Percentiles rank a stretch among this genome's conserved stretches.
phyloP scores from a whole-genome alignment of 768 basidiomycete genomes.

The Boletus rex-veris region DNA sequence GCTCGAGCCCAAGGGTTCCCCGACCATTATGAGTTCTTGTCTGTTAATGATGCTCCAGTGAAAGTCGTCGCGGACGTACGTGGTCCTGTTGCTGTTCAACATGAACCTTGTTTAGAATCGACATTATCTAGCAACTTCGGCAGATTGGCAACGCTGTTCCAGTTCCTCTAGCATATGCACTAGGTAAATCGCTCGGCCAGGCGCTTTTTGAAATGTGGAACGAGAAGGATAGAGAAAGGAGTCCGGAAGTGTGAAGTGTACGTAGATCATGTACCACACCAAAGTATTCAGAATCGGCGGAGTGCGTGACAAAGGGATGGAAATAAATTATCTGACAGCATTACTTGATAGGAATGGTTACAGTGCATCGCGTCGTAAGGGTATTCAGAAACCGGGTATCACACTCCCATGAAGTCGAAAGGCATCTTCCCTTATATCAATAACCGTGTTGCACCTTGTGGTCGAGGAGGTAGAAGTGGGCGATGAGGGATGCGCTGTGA shows the following conservation, averaged over 20 bases:
- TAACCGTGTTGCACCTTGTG: conserved; percentile 6
- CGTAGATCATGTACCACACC: not conserved
- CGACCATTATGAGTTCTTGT: conserved; percentile 62
- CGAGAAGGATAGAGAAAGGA: conserved; percentile 40
- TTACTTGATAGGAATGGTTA: not conserved
- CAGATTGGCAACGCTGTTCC: conserved; percentile 85
- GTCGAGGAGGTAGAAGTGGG: conserved; percentile 23
- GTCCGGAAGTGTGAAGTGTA: conserved; percentile 36
- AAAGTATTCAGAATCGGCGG: not conserved
- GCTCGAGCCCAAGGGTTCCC: conserved; percentile 80
- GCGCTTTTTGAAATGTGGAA: conserved; percentile 48
- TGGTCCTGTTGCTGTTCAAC: conserved; percentile 7
- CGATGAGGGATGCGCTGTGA: conserved; percentile 35
- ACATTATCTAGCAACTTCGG: conserved; percentile 52
- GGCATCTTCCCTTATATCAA: conserved; percentile 6
- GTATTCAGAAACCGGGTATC: conserved; percentile 22
- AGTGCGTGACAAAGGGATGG: not conserved
- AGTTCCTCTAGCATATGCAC: conserved; percentile 60
- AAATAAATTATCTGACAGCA: conserved; percentile 12
- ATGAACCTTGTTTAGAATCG: not conserved
- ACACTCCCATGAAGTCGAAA: not conserved
- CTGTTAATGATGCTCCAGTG: conserved; percentile 35
- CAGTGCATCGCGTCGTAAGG: conserved; percentile 1
- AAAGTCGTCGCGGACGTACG: conserved; percentile 52
- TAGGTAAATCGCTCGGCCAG: conserved; percentile 47